phyloP scores from a whole-genome alignment of 192 early-diverging fungal species.

The Podila epicladia region DNA sequence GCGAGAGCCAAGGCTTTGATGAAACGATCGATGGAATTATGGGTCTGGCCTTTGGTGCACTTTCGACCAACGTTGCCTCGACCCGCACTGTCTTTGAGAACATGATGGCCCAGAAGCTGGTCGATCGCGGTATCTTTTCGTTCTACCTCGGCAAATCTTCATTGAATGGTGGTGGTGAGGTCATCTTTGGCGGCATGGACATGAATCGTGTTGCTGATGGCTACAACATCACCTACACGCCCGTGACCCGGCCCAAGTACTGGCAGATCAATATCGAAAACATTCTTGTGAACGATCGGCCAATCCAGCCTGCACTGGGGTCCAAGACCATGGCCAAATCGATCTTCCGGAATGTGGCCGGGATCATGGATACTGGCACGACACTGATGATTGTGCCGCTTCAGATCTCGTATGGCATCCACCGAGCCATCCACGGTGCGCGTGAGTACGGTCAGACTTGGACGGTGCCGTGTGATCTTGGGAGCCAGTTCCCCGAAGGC shows the following conservation, averaged over 20 bases:
- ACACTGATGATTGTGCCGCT: conserved; percentile 65
- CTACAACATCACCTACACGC: conserved; percentile 6
- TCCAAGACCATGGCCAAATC: not conserved
- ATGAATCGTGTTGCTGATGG: conserved; percentile 5
- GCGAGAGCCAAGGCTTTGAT: conserved; percentile 56
- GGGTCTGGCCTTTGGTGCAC: conserved; percentile 65
- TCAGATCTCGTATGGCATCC: conserved; percentile 48
- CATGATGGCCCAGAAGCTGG: conserved; percentile 60
- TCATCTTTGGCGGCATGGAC: conserved; percentile 19
- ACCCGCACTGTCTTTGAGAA: conserved; percentile 58
- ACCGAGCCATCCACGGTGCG: conserved; percentile 35
- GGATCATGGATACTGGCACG: conserved; percentile 70
- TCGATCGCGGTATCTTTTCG: conserved; percentile 66
- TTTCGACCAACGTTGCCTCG: conserved; percentile 27
- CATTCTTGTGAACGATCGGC: conserved; percentile 10
- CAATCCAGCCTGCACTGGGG: not conserved
- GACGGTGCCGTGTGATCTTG: conserved; percentile 42
- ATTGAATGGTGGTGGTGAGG: conserved; percentile 14
- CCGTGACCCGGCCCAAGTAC: conserved; percentile 55
- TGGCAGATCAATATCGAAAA: conserved; percentile 55
- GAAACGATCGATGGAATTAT: conserved; percentile 69
- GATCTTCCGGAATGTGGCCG: not conserved
- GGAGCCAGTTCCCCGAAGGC: conserved; percentile 17
- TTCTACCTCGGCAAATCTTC: conserved; percentile 61
- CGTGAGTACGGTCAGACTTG: conserved; percentile 8